Conservation (phyloP, 768 basidiomycete species). For the Trametes cubensis region DNA sequence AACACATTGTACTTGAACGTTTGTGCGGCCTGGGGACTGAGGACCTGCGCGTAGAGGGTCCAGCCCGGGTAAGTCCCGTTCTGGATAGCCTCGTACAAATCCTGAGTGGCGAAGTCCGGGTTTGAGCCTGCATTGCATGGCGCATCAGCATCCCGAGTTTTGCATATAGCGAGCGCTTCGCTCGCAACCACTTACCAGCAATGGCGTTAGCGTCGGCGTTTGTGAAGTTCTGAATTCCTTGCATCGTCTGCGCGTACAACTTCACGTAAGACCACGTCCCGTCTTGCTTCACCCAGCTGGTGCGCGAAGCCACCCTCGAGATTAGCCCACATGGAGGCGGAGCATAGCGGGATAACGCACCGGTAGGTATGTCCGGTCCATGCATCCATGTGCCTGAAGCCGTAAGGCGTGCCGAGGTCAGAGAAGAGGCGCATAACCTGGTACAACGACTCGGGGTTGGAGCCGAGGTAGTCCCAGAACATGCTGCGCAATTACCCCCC, state of each 20-base stretch:
- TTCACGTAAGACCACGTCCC: conserved; percentile 59
- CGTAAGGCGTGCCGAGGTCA: conserved; percentile 61
- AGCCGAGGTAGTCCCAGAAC: conserved; percentile 51
- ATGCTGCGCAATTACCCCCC: conserved; percentile 29
- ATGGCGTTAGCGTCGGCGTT: conserved; percentile 38
- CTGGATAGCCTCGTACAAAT: conserved; percentile 59
- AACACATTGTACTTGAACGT: conserved; percentile 53
- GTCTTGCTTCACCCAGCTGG: conserved; percentile 44
- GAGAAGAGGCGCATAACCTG: conserved; percentile 53
- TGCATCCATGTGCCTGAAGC: conserved; percentile 50
- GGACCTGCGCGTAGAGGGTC: conserved; percentile 59
- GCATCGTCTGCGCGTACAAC: conserved; percentile 38
- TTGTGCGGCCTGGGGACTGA: conserved; percentile 55
- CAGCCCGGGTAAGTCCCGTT: conserved; percentile 55
- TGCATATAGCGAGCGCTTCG: background rate
- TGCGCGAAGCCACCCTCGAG: background rate
- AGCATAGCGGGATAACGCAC: conserved; percentile 10
- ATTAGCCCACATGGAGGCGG: background rate
- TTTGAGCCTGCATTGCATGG: conserved; percentile 28
- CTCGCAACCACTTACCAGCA: conserved; percentile 35
- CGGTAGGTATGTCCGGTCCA: conserved; percentile 55
- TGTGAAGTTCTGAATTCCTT: conserved; percentile 41
- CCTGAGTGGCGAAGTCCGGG: conserved; percentile 57
- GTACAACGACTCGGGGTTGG: conserved; percentile 51
- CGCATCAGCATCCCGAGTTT: background rate